Conservation (phyloP, 345 rosid genomes). For the Salix caprea region DNA sequence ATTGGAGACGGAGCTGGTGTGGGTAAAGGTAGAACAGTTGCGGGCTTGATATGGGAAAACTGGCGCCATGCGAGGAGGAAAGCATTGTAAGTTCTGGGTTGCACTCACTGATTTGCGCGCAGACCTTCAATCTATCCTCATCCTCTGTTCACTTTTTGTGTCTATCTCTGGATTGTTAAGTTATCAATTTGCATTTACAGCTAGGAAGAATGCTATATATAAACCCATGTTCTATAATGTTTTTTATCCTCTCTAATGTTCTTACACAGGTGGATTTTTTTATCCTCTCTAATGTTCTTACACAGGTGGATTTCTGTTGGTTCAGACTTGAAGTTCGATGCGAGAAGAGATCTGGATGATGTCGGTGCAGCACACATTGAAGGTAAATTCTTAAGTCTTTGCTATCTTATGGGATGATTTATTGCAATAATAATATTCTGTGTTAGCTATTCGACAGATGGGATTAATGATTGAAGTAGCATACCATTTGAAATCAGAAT, state of each 20-base stretch:
- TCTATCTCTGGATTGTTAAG: background rate
- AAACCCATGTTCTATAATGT: constrained; percentile 9
- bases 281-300: constrained; percentile 23
- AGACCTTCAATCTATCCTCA: background rate
- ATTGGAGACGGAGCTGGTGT: constrained; percentile 99
- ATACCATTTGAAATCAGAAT: background rate
- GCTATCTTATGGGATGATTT: constrained; percentile 2
- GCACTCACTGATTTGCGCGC: constrained; percentile 7
- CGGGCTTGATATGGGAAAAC: constrained; percentile 94
- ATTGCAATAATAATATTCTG: background rate
- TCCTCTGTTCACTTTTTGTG: background rate
- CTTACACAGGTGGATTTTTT: constrained; percentile 78
- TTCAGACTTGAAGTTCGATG: constrained; percentile 91
- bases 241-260: constrained; percentile 15
- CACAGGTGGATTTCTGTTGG: constrained; percentile 97
- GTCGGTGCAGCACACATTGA: constrained; percentile 75
- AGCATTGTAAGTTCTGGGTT: constrained; percentile 63
- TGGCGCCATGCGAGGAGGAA: constrained; percentile 83
- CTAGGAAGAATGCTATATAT: background rate
- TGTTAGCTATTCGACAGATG: background rate
- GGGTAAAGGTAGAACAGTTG: constrained; percentile 97
- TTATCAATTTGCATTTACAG: background rate
- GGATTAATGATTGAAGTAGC: background rate
- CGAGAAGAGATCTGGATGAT: constrained; percentile 98
- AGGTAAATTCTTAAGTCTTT: constrained; percentile 40